Conservation (phyloP, 2,329 filamentous ascomycete genomes). For the Pseudogymnoascus pannorum region DNA sequence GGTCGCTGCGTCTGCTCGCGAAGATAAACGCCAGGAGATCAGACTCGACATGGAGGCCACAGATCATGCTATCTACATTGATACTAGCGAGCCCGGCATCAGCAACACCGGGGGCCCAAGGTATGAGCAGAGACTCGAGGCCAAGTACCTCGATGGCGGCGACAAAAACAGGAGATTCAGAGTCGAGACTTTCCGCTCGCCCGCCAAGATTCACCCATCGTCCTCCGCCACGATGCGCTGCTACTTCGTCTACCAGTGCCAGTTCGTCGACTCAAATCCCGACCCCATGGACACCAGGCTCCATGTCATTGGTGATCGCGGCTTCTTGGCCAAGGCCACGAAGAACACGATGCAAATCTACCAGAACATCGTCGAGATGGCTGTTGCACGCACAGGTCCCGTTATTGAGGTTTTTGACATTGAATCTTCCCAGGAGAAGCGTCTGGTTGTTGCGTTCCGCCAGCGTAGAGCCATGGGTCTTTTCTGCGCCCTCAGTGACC, state of each 20-base stretch:
- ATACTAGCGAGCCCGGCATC: slow-evolving; percentile 86
- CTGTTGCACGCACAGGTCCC: slow-evolving; percentile 77
- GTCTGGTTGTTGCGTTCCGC: slow-evolving; percentile 89
- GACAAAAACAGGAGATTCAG: slow-evolving; percentile 69
- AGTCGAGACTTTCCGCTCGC: slow-evolving; percentile 94
- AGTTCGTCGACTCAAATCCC: slow-evolving; percentile 73
- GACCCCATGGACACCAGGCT: slow-evolving; percentile 75
- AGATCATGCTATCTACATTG: slow-evolving; percentile 97
- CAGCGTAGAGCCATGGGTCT: slow-evolving; percentile 85
- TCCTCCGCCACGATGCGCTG: slow-evolving; percentile 82
- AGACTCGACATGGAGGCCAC: slow-evolving; percentile 88
- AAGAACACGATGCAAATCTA: slow-evolving; percentile 94
- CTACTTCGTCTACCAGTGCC: slow-evolving; percentile 98
- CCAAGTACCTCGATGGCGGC: slow-evolving; percentile 84
- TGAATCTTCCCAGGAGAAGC: slow-evolving; percentile 83
- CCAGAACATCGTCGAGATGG: slow-evolving; percentile 82
- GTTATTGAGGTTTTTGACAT: slow-evolving; percentile 98
- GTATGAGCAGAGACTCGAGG: slow-evolving; percentile 89
- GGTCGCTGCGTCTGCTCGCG: slow-evolving; percentile 83
- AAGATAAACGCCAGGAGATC: slow-evolving; percentile 92
- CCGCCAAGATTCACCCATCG: slow-evolving; percentile 63
- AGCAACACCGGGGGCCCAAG: slow-evolving; percentile 71
- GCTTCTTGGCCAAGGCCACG: slow-evolving; percentile 93
- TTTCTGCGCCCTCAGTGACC: slow-evolving; percentile 89
- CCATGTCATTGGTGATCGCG: slow-evolving; percentile 84